phyloP scores from a whole-genome alignment of 768 basidiomycete species.

The Roridomyces roridus region DNA sequence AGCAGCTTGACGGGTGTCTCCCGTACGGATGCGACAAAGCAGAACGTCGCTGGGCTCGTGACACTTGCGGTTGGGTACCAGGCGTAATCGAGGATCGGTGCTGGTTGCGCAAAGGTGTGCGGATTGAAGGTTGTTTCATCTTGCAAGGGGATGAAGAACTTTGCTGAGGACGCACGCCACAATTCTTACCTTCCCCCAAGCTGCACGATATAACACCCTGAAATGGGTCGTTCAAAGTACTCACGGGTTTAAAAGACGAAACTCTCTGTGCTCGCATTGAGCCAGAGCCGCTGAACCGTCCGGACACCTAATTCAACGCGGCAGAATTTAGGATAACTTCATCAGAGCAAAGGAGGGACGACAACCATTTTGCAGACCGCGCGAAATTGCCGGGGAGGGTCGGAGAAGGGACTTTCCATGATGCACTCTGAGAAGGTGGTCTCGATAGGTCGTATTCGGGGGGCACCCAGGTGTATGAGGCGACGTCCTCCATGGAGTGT shows the following conservation, averaged over 20 bases:
- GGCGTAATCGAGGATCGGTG: conserved; percentile 75
- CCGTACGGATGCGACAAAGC: conserved; percentile 83
- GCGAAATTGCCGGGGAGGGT: conserved; percentile 52
- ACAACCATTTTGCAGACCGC: conserved; percentile 61
- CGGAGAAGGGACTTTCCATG: conserved; percentile 27
- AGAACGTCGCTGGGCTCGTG: conserved; percentile 67
- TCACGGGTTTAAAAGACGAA: conserved; percentile 62
- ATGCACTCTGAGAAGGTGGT: conserved; percentile 11
- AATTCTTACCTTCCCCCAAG: too few relatives aligned
- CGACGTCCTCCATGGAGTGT: conserved; percentile 1
- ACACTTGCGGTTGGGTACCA: conserved; percentile 87
- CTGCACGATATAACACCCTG: neutral
- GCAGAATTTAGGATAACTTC: neutral
- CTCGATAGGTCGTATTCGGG: conserved; percentile 35
- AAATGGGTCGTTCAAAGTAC: conserved; percentile 21
- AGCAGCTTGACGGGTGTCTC: conserved; percentile 87
- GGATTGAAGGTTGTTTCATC: too few relatives aligned
- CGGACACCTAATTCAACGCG: conserved; percentile 58
- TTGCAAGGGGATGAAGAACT: too few relatives aligned
- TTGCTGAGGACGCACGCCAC: too few relatives aligned
- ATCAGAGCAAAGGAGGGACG: neutral
- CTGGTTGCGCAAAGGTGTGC: conserved; percentile 53
- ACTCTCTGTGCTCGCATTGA: conserved; percentile 72
- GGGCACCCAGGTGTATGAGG: conserved; percentile 32
- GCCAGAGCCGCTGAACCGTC: conserved; percentile 75